phyloP scores from a whole-genome alignment of 805 yeast genomes.

The Maudiozyma barnettii region DNA sequence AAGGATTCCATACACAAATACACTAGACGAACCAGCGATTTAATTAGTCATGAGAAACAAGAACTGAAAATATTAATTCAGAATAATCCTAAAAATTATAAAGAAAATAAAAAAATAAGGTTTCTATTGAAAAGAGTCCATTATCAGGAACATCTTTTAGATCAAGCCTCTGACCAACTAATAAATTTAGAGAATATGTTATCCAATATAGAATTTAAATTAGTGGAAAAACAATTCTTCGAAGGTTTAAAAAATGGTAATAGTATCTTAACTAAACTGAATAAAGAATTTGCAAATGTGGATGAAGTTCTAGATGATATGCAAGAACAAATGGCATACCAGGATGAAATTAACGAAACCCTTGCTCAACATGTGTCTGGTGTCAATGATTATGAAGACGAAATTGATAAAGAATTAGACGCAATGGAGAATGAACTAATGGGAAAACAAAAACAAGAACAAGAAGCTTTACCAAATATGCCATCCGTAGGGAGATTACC shows the following conservation, averaged over 20 bases:
- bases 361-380: conserved; percentile 33
- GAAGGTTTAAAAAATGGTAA: conserved; percentile 78
- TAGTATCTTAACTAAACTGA: conserved; percentile 60
- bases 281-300: conserved; percentile 70
- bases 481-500: conserved; percentile 29
- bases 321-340: conserved; percentile 72
- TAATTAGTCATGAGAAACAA: conserved; percentile 51
- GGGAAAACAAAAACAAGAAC: conserved; percentile 5
- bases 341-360: conserved; percentile 56
- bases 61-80: conserved; percentile 25
- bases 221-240: conserved; percentile 77
- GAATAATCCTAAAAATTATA: conserved; percentile 37
- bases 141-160: conserved; percentile 67
- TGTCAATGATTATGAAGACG: conserved; percentile 37
- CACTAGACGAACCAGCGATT: conserved; percentile 40
- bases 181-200: conserved; percentile 72
- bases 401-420: conserved; percentile 56
- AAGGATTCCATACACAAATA: conserved; percentile 77
- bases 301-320: conserved; percentile 77
- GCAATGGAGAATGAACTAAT: conserved; percentile 38
- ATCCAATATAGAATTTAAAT: conserved; percentile 75
- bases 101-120: conserved; percentile 45
- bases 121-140: conserved; percentile 66
- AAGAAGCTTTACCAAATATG: conserved; percentile 20
- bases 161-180: conserved; percentile 66